Evolutionary conservation across 345 rosid genomes (phyloP).

Genomic region (Sapria himalayana): DNA sequence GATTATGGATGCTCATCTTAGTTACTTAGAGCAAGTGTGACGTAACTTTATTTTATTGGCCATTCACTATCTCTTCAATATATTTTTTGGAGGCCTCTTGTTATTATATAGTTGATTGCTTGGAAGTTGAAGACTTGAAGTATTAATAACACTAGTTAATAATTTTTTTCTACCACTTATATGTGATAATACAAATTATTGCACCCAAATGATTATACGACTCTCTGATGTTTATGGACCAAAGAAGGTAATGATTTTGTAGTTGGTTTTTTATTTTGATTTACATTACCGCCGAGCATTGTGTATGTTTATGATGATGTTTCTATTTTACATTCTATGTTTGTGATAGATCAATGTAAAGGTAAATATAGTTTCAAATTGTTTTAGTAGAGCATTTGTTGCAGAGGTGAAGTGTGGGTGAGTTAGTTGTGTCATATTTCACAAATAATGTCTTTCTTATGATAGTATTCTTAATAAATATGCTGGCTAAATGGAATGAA

Average conservation of each 20-base stretch:
- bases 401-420: constrained; percentile 53
- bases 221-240: constrained; percentile 97
- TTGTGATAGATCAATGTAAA: constrained; percentile 53
- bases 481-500: too few relatives aligned
- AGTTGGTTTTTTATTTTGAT: neutral
- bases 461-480: too few relatives aligned
- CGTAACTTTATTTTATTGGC: too few relatives aligned
- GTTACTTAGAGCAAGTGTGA: too few relatives aligned
- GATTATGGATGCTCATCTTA: too few relatives aligned
- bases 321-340: constrained; percentile 1
- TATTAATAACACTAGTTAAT: too few relatives aligned
- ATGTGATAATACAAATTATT: constrained; percentile 72
- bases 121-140: too few relatives aligned
- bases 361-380: constrained; percentile 79
- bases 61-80: too few relatives aligned
- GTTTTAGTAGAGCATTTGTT: constrained; percentile 69
- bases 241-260: constrained; percentile 44
- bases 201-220: constrained; percentile 96
- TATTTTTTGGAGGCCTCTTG: too few relatives aligned
- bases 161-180: too few relatives aligned
- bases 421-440: constrained; percentile 85
- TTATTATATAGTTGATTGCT: too few relatives aligned
- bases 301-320: constrained; percentile 10
- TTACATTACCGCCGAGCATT: neutral
- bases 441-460: too few relatives aligned